phyloP scores from a whole-genome alignment of 2,329 filamentous ascomycete genomes.

The Phialophora expanda region DNA sequence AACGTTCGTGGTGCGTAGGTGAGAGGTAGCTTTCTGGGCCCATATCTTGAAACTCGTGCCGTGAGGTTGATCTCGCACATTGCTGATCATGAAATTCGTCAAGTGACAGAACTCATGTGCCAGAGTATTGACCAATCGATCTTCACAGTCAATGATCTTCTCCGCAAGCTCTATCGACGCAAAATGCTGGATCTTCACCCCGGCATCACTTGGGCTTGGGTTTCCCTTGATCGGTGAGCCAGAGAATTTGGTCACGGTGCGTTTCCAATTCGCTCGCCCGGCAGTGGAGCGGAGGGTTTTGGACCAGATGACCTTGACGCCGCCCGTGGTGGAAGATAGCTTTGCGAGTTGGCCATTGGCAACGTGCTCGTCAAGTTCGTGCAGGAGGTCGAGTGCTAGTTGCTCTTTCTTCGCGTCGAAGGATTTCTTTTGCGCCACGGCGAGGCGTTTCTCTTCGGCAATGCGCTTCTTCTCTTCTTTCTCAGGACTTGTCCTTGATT shows the following conservation, averaged over 20 bases:
- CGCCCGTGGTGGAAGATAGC: constrained; percentile 59
- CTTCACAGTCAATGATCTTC: constrained; percentile 80
- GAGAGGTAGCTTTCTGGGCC: constrained; percentile 50
- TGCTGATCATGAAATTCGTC: constrained; percentile 85
- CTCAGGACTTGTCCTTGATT: constrained; percentile 39
- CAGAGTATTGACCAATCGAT: constrained; percentile 84
- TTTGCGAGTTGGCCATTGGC: constrained; percentile 55
- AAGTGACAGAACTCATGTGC: constrained; percentile 97
- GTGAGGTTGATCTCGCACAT: constrained; percentile 76
- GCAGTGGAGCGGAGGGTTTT: constrained; percentile 68
- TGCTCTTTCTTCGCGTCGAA: constrained; percentile 61
- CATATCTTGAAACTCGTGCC: constrained; percentile 83
- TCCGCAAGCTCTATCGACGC: constrained; percentile 86
- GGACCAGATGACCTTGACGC: constrained; percentile 65
- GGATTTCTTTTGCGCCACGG: constrained; percentile 50
- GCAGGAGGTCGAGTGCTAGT: constrained; percentile 61
- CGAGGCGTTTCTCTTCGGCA: constrained; percentile 46
- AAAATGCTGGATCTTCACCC: constrained; percentile 57
- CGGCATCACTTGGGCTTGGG: constrained; percentile 18
- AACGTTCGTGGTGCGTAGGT: constrained; percentile 52
- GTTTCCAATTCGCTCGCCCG: constrained; percentile 72
- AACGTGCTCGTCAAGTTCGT: constrained; percentile 60
- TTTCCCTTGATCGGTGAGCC: constrained; percentile 37
- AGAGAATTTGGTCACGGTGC: constrained; percentile 57
- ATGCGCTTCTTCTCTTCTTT: constrained; percentile 36